A percentile compares a stretch with the other conserved stretches of the same genome.
Evolutionary conservation across 768 basidiomycete species (phyloP).

Genomic region (Strobilomyces echinocephalus): DNA sequence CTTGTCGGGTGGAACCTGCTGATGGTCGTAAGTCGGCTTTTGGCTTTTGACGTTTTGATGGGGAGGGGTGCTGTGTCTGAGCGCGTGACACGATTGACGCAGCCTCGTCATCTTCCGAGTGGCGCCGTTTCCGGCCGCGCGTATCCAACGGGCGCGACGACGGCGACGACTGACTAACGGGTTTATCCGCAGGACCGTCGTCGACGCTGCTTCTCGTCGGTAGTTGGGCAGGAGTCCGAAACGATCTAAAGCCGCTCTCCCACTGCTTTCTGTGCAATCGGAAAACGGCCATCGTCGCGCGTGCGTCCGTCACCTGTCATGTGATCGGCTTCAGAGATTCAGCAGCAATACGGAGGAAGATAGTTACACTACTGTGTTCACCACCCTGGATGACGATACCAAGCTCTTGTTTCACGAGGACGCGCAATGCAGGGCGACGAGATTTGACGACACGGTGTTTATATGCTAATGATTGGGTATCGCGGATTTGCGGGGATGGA

Average conservation of each 20-base stretch:
- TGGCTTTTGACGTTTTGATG: no score
- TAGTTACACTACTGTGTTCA: slow-evolving; percentile 79
- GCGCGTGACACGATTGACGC: background rate
- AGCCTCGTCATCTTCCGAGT: background rate
- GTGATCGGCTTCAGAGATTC: background rate
- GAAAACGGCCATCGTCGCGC: slow-evolving; percentile 94
- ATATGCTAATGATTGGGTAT: slow-evolving; percentile 61
- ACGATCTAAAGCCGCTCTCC: slow-evolving; percentile 49
- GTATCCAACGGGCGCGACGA: background rate
- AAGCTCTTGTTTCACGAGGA: slow-evolving; percentile 75
- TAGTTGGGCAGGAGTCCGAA: background rate
- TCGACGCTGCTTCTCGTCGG: background rate
- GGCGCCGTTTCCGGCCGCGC: slow-evolving; percentile 16
- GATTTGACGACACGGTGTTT: slow-evolving; percentile 59
- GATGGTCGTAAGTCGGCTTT: background rate
- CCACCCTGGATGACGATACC: slow-evolving; percentile 78
- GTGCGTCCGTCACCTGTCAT: slow-evolving; percentile 79
- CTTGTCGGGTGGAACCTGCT: slow-evolving; percentile 24
- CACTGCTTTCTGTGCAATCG: slow-evolving; percentile 76
- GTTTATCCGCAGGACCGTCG: background rate
- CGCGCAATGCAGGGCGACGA: slow-evolving; percentile 69
- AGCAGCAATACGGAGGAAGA: background rate
- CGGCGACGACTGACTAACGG: background rate
- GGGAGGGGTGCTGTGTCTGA: background rate
- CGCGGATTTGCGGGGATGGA: slow-evolving; percentile 56